Evolutionary conservation across 768 basidiomycete species (phyloP).

Genomic region (Boletus pseudopeckii): DNA sequence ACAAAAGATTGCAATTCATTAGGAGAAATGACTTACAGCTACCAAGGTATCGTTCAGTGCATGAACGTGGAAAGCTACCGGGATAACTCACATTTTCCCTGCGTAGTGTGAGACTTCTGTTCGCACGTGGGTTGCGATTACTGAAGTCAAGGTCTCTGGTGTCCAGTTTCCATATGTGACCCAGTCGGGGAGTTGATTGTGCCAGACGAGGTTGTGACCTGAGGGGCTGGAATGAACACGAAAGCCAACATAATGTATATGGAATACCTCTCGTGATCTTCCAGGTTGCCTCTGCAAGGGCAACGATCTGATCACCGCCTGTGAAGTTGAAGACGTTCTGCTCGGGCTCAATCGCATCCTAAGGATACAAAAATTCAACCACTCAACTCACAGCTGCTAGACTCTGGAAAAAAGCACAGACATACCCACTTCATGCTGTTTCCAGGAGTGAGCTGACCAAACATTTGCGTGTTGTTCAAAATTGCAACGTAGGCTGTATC

Average conservation of each 20-base stretch:
- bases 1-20: neutral
- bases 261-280: constrained; percentile 19
- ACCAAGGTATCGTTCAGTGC: neutral
- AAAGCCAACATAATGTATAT: neutral
- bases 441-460: constrained; percentile 20
- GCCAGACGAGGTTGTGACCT: constrained; percentile 23
- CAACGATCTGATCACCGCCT: constrained; percentile 18
- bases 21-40: constrained; percentile 13
- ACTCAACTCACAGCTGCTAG: neutral
- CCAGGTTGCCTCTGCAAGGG: constrained; percentile 18
- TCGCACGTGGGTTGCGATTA: constrained; percentile 15
- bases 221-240: neutral
- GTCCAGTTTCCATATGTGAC: constrained; percentile 16
- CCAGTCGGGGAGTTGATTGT: constrained; percentile 15
- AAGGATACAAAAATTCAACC: neutral
- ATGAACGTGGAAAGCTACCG: neutral
- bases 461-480: constrained; percentile 9
- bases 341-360: constrained; percentile 23
- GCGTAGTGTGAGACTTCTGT: constrained; percentile 16
- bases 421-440: constrained; percentile 23
- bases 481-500: constrained; percentile 25
- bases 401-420: neutral
- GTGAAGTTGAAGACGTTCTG: constrained; percentile 24
- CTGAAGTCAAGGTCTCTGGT: constrained; percentile 10
- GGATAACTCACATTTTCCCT: constrained; percentile 10